Base-by-base conservation (phyloP, 768 basidiomycete genomes). In the Leccinellum albellum region DNA sequence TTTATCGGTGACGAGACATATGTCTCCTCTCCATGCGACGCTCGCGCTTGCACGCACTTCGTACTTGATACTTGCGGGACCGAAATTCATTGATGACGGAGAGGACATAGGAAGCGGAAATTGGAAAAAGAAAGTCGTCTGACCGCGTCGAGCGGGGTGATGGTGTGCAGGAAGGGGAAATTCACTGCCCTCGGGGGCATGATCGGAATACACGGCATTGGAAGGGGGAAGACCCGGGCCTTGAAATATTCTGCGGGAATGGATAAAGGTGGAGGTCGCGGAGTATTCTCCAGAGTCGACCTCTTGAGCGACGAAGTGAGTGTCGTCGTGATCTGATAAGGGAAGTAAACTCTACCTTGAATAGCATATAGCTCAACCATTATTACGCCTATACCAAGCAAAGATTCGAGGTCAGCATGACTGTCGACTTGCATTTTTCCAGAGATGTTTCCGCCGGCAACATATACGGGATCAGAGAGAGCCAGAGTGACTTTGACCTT, bases 361-460 rank as follows among this genome's bases (percentile, higher is more conserved):
- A 83, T 77, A 1, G 83, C 91, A 54, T 85, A 80, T 21, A 93
- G 74, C 69, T 92, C 91, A 35, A 91, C 82, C 82, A 87, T 86
- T 63, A 92, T 88, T 14, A 83, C 70, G 20, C 84, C 82, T 54
- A 93, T 82, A 13, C 89, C 91, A 26, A 93, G 79, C 5, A 85
- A 81, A 64, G 77, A 78, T 23, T 68, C 75, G 37, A 71, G 72
- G 73, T 91, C 91, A 2, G 88, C 82, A 62, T 82, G 81, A 71
- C 85, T 88, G 71, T 92, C 90, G 66, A 92, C 78, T 68, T 90
- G 83, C 79, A 92, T 79, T 74, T 87, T 90, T 12, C 91, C 91
- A 6, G 83, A 76, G 32, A 91, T 78, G 61, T 79, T 73, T 35
- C 76, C 74, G 0, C 91, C 91, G 1, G 90, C 85, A 51, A 89